A percentile compares a stretch with the other conserved stretches of the same genome.
phyloP scores from a whole-genome alignment of 2,329 filamentous ascomycete species.

The Colletotrichum brevisporum region DNA sequence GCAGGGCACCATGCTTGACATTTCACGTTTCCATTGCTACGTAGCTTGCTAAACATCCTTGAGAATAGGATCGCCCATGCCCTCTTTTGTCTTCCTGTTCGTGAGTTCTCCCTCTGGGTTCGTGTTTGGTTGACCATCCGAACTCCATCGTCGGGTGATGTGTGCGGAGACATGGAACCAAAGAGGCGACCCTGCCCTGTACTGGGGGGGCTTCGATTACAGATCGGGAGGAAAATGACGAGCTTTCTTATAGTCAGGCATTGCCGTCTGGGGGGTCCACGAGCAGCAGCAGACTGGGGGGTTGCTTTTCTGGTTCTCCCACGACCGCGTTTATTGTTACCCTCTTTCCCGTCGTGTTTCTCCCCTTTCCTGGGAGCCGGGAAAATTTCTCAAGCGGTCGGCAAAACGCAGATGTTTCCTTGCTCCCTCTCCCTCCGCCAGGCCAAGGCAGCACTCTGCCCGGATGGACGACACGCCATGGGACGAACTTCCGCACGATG shows the following conservation, averaged over 20 bases:
- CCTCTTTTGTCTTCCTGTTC: background rate
- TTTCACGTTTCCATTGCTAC: slow-evolving; percentile 3
- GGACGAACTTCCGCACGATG: slow-evolving; percentile 38
- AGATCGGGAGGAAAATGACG: background rate
- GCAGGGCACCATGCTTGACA: slow-evolving; percentile 1
- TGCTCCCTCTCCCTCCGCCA: background rate
- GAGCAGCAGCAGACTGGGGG: slow-evolving; percentile 11
- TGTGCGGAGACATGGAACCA: slow-evolving; percentile 12
- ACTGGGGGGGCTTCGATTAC: background rate
- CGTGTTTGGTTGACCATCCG: slow-evolving; percentile 19
- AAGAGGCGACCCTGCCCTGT: slow-evolving; percentile 1
- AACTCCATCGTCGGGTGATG: slow-evolving; percentile 18
- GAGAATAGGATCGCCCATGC: slow-evolving; percentile 12
- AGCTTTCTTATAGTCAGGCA: slow-evolving; percentile 31
- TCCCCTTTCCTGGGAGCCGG: background rate
- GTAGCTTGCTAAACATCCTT: background rate
- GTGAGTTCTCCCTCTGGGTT: no score
- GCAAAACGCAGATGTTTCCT: background rate
- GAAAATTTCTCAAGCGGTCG: background rate
- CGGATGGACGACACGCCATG: slow-evolving; percentile 22
- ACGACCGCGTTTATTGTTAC: slow-evolving; percentile 18
- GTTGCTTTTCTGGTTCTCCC: slow-evolving; percentile 17
- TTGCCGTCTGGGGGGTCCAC: slow-evolving; percentile 11
- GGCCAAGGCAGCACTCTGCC: slow-evolving; percentile 1
- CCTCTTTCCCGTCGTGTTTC: slow-evolving; percentile 3